Conservation (phyloP, 768 basidiomycete species). For the Polyporus arcularius region DNA sequence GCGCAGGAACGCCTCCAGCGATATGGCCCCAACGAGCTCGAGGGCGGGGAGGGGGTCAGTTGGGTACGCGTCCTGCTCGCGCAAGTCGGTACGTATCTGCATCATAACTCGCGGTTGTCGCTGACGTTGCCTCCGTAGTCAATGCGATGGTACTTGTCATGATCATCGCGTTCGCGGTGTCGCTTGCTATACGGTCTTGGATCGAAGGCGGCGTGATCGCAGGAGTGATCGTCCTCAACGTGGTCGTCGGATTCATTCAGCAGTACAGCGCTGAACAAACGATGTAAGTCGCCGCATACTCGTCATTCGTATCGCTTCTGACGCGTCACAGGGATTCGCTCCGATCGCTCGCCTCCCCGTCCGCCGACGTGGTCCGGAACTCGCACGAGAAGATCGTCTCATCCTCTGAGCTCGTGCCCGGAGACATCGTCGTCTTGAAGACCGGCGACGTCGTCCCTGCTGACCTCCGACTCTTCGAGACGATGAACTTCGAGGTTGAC, state of each 20-base stretch:
- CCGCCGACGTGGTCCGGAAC: slow-evolving; percentile 45
- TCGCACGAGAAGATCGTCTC: slow-evolving; percentile 43
- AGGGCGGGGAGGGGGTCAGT: neutral
- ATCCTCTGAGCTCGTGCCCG: slow-evolving; percentile 44
- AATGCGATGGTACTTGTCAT: slow-evolving; percentile 42
- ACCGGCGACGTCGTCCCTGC: slow-evolving; percentile 46
- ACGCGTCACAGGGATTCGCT: slow-evolving; percentile 31
- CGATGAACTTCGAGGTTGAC: slow-evolving; percentile 49
- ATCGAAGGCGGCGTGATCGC: slow-evolving; percentile 54
- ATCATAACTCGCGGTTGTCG: neutral
- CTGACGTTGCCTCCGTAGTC: slow-evolving; percentile 20
- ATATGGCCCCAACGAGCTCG: neutral
- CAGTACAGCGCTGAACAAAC: slow-evolving; percentile 52
- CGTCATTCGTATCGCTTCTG: neutral
- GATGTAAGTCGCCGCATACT: slow-evolving; percentile 35
- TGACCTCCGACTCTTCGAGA: slow-evolving; percentile 47
- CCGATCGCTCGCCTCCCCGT: slow-evolving; percentile 48
- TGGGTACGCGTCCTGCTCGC: neutral
- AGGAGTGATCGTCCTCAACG: slow-evolving; percentile 43
- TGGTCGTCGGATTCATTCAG: slow-evolving; percentile 46
- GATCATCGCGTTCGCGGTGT: slow-evolving; percentile 45
- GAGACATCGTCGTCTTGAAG: slow-evolving; percentile 42
- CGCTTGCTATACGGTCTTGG: slow-evolving; percentile 56
- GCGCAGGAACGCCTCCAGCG: neutral
- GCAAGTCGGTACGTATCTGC: neutral